These are phyloP conservation scores for Trichoderma gracile DNA, from an alignment of 2,329 filamentous ascomycete genomes.

Conservation along the genomic window DNA sequence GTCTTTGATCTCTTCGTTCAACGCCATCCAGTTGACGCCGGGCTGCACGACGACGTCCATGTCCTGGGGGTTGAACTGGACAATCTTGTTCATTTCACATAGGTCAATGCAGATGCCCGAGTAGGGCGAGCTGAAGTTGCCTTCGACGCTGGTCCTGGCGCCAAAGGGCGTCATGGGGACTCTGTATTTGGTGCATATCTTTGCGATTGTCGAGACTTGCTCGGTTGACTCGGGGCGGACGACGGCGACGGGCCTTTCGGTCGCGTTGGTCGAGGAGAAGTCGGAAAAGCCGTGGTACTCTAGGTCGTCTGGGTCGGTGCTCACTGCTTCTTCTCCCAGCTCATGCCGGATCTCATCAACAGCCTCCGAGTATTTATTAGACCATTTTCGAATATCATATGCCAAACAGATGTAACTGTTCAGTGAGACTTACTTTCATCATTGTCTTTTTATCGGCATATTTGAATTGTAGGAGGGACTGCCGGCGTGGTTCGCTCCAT, in stretches of 20 bases:
- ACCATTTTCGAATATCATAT: not conserved
- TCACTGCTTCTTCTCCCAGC: constrained; percentile 60
- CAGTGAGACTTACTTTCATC: constrained; percentile 27
- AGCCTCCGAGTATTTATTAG: constrained; percentile 23
- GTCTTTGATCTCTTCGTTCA: constrained; percentile 64
- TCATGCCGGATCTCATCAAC: constrained; percentile 28
- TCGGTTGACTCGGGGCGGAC: constrained; percentile 65
- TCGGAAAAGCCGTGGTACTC: constrained; percentile 67
- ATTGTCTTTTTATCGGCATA: constrained; percentile 33
- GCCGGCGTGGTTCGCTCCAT: constrained; percentile 24
- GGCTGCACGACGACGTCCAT: constrained; percentile 74
- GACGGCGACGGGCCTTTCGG: constrained; percentile 63
- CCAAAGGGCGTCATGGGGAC: constrained; percentile 75
- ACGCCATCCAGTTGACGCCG: constrained; percentile 65
- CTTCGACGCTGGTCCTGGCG: constrained; percentile 72
- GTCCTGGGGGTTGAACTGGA: constrained; percentile 64
- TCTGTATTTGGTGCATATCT: constrained; percentile 60
- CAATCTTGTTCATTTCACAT: constrained; percentile 63
- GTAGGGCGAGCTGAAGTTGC: constrained; percentile 66
- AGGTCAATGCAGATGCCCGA: constrained; percentile 73
- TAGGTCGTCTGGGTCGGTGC: constrained; percentile 64
- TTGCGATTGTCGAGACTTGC: constrained; percentile 64
- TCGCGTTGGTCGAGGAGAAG: constrained; percentile 68
- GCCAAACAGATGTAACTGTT: not conserved
- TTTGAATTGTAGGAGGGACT: not conserved